phyloP scores from a whole-genome alignment of 306 rosid genomes.

The Arachis hypogaea region DNA sequence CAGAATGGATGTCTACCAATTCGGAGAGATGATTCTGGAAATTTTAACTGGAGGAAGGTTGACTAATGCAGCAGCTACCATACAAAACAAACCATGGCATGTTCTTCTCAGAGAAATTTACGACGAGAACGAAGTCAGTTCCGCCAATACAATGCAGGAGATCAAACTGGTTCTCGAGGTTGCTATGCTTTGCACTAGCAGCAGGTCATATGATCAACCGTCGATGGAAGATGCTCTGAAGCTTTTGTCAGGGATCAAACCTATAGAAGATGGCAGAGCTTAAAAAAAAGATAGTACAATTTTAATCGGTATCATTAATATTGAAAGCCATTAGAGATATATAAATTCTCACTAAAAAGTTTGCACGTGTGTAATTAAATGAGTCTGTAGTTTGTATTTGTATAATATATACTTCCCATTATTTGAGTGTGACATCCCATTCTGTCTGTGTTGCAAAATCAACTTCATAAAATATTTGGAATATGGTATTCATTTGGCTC shows the following conservation, averaged over 20 bases:
- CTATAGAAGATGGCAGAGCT: slow-evolving; percentile 42
- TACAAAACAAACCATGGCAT: slow-evolving; percentile 62
- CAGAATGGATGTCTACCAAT: slow-evolving; percentile 66
- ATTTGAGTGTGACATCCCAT: slow-evolving; percentile 34
- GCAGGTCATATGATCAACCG: slow-evolving; percentile 64
- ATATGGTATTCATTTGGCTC: slow-evolving; percentile 23
- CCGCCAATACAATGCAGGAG: slow-evolving; percentile 55
- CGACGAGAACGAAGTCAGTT: slow-evolving; percentile 58
- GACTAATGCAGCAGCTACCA: slow-evolving; percentile 57
- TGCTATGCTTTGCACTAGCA: slow-evolving; percentile 74
- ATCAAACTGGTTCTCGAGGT: slow-evolving; percentile 63
- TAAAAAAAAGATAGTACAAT: slow-evolving; percentile 39
- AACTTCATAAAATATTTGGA: slow-evolving; percentile 6
- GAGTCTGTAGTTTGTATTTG: slow-evolving; percentile 48
- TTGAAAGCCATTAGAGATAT: slow-evolving; percentile 26
- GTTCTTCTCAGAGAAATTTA: slow-evolving; percentile 62
- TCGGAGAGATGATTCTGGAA: slow-evolving; percentile 75
- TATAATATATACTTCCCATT: slow-evolving; percentile 35
- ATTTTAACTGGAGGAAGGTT: slow-evolving; percentile 65
- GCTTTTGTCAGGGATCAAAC: slow-evolving; percentile 65
- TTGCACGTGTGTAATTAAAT: slow-evolving; percentile 50
- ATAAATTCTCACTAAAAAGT: slow-evolving; percentile 45
- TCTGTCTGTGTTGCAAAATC: slow-evolving; percentile 23
- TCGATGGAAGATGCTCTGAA: slow-evolving; percentile 73
- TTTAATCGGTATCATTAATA: slow-evolving; percentile 36